Percentiles rank a stretch among this genome's conserved stretches.
phyloP scores from a whole-genome alignment of 345 rosid genomes.

The Microcos paniculata region DNA sequence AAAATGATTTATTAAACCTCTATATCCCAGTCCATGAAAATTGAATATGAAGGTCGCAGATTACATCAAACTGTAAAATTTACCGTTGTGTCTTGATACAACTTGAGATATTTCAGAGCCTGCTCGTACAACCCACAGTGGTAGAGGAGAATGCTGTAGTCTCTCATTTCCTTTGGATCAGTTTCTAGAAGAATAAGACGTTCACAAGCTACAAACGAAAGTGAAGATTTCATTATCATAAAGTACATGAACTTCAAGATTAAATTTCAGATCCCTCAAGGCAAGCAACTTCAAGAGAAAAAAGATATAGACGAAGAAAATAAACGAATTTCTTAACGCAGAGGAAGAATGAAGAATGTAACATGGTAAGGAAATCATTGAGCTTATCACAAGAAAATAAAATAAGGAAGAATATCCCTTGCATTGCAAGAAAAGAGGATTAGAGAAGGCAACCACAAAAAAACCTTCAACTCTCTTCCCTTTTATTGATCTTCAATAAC shows the following conservation, averaged over 20 bases:
- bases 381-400: background rate
- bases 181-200: constrained; percentile 51
- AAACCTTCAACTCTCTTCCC: background rate
- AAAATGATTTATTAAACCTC: background rate
- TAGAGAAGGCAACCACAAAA: background rate
- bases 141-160: constrained; percentile 65
- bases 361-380: background rate
- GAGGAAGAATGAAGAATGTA: background rate
- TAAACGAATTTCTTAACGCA: too few species aligned
- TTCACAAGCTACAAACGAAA: constrained; percentile 53
- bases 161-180: constrained; percentile 58
- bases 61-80: background rate
- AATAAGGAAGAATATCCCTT: background rate
- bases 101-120: constrained; percentile 44
- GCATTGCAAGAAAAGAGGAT: background rate
- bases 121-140: constrained; percentile 61
- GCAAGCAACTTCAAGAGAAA: background rate
- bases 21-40: background rate
- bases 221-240: background rate
- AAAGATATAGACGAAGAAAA: background rate
- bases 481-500: background rate
- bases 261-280: background rate
- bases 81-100: constrained; percentile 49
- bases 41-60: background rate
- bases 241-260: background rate